Evolutionary conservation across 441 rosid species (phyloP), one percentile per base, ranked within the genome.

Genomic region (Erodium texanum): DNA sequence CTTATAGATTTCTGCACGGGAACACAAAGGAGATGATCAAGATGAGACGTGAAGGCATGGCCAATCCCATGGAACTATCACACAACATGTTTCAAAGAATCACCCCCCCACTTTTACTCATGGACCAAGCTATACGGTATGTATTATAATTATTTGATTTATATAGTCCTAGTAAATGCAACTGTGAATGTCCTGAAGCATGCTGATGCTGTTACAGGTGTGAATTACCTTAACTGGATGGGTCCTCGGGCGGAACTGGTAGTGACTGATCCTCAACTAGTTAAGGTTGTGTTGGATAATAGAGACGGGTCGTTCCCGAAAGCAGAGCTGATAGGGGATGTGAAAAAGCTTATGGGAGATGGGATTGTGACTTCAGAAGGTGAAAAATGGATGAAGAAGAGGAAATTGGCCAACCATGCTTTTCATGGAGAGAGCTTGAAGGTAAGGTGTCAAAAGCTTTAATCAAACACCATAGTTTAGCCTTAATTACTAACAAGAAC

Each of bases 381-480:
- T 22, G 29, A 22, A 22, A 58, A 58, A 58, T 58, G 62, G 62
- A 14, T 7, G 3, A 54, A 54, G 62, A 9, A 1, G 1, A 7
- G 62, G 7, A 73, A 73, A 65, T 65, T 73, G 11, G 72, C 76
- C 45, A 68, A 73, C 24, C 66, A 73, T 0, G 62, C 62, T 7
- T 54, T 54, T 22, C 62, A 54, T 54, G 62, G 1, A 7, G 62
- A 54, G 11, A 54, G 24, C 62, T 7, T 54, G 62, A 54, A 19
- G 19, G 62, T 54, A 54, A 54, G 64, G 19, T 29, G 36, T 32
- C 36, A 32, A n/a, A n/a, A n/a, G n/a, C n/a, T n/a, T n/a, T n/a
- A n/a, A n/a, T n/a, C n/a, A n/a, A n/a, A n/a, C n/a, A n/a, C n/a
- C n/a, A n/a, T n/a, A n/a, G n/a, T n/a, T n/a, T n/a, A n/a, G n/a